phyloP scores from a whole-genome alignment of 768 basidiomycete species.

The Termitomyces eurrhizus region DNA sequence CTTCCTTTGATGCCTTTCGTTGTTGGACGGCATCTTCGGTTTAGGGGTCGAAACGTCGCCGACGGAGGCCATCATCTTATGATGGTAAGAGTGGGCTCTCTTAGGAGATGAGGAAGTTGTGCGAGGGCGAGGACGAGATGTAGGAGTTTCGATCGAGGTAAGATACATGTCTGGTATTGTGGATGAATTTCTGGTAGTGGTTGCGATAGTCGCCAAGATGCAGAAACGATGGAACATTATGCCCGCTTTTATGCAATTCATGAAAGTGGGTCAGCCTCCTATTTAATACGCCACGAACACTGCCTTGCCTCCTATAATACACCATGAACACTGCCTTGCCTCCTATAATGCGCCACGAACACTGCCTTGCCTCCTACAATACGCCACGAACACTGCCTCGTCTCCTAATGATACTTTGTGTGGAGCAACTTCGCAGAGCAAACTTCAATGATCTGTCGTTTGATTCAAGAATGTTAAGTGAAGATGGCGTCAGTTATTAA shows the following conservation, averaged over 20 bases:
- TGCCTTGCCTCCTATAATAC: not conserved
- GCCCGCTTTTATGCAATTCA: not conserved
- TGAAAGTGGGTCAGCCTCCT: not conserved
- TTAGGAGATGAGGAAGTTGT: not conserved
- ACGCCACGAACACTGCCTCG: not conserved
- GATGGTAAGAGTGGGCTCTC: not conserved
- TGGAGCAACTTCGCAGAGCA: not conserved
- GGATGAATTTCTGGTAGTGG: not conserved
- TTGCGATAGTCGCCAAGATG: not conserved
- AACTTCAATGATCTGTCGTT: not conserved
- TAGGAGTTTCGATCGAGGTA: not conserved
- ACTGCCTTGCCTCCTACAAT: not conserved
- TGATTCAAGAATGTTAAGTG: not conserved
- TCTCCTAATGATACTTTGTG: not conserved
- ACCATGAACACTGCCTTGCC: not conserved
- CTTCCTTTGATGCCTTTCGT: not conserved
- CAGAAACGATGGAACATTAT: rapidly evolving
- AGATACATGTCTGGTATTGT: not conserved
- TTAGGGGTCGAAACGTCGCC: not conserved
- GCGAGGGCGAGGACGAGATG: not conserved
- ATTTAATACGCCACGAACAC: not conserved
- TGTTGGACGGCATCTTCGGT: too few relatives aligned
- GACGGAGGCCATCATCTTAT: not conserved
- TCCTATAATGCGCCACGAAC: not conserved
- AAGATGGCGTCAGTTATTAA: not conserved